Percentiles rank a stretch among this genome's conserved stretches.
Evolutionary conservation across 345 rosid genomes (phyloP).

Genomic region (Microcos paniculata): DNA sequence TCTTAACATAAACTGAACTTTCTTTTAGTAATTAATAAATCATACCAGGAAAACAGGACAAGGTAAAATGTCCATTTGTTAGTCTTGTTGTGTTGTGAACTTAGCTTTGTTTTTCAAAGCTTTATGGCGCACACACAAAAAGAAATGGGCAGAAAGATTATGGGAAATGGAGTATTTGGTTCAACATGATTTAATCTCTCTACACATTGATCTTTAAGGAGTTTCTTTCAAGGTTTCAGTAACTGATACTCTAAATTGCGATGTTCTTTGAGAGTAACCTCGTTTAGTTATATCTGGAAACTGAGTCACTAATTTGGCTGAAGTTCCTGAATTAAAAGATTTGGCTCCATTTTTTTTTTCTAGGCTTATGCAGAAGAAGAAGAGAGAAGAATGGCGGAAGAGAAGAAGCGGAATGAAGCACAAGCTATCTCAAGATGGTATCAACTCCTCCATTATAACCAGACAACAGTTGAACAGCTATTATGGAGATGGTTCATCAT

Average conservation of each 20-base stretch:
- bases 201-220: background rate
- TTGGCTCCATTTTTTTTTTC: background rate
- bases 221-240: background rate
- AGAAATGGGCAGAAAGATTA: background rate
- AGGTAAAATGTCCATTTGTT: background rate
- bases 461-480: conserved; percentile 66
- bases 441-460: conserved; percentile 84
- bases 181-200: background rate
- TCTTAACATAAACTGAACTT: background rate
- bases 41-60: background rate
- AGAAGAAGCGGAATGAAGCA: conserved; percentile 69
- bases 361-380: conserved; percentile 90
- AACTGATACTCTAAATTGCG: background rate
- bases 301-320: background rate
- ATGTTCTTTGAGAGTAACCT: background rate
- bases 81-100: background rate
- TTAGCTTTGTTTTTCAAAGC: background rate
- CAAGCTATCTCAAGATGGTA: conserved; percentile 88
- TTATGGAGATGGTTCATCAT: conserved; percentile 37
- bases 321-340: background rate
- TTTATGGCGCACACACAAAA: background rate
- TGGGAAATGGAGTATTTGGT: background rate
- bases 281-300: background rate
- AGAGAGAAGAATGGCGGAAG: conserved; percentile 65
- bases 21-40: background rate